Evolutionary conservation across 176 grass and related monocot genomes (phyloP).

Genomic region (Puya raimondii): DNA sequence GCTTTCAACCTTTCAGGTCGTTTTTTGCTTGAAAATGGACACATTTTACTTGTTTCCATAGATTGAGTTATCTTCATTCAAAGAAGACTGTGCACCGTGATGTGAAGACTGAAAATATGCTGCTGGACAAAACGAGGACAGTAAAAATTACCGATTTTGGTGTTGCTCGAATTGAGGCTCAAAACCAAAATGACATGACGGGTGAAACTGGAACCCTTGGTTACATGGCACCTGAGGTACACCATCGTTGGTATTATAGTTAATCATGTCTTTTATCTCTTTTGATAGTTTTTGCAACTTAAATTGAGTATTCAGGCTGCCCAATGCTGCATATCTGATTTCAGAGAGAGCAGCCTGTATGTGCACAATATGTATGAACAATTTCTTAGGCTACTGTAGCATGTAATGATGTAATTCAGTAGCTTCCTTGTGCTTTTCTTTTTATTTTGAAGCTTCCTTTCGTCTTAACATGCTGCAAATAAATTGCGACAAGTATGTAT

Average conservation of each 20-base stretch:
- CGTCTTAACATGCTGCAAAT: neutral
- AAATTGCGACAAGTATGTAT: neutral
- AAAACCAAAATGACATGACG: conserved; percentile 97
- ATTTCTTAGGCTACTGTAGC: neutral
- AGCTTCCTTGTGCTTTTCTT: neutral
- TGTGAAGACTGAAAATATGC: conserved; percentile 99
- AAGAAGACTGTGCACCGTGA: conserved; percentile 97
- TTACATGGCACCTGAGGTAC: conserved; percentile 99
- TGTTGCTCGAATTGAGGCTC: conserved; percentile 95
- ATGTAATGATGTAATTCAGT: neutral
- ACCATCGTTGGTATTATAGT: neutral
- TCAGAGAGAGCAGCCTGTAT: neutral
- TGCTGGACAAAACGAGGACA: conserved; percentile 87
- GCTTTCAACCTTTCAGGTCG: conserved; percentile 13
- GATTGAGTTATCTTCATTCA: conserved; percentile 95
- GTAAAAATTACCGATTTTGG: conserved; percentile 98
- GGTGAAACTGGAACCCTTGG: conserved; percentile 99
- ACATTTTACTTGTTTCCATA: conserved; percentile 18
- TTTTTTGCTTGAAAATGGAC: conserved; percentile 9
- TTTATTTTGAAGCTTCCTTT: neutral
- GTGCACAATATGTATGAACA: too few relatives aligned
- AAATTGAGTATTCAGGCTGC: neutral
- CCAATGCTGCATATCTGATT: neutral
- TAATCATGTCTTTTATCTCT: neutral
- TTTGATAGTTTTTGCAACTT: neutral